A percentile compares a stretch with the other conserved stretches of the same genome.
Conservation (phyloP, 2,329 filamentous ascomycete species). For the Aspergillus sp. region DNA sequence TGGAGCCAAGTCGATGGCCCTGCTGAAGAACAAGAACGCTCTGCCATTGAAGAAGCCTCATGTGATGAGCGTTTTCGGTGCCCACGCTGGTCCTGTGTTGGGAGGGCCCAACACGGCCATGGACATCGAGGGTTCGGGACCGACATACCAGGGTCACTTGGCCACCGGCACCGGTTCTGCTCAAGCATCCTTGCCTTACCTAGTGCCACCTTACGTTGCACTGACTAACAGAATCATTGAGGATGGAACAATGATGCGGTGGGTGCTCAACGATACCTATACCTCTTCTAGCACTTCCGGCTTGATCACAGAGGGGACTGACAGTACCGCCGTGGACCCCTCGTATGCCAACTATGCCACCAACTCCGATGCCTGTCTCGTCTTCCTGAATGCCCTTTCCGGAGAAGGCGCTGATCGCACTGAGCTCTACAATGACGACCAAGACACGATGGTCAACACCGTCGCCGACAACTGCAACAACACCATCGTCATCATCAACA, state of each 20-base stretch:
- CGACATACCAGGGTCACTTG: constrained; percentile 18
- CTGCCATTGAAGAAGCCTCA: constrained; percentile 44
- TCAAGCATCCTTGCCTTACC: constrained; percentile 19
- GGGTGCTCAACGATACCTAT: constrained; percentile 23
- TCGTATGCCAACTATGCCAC: constrained; percentile 62
- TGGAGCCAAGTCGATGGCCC: constrained; percentile 61
- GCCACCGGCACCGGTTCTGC: constrained; percentile 19
- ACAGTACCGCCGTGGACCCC: constrained; percentile 1
- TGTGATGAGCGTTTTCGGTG: constrained; percentile 12
- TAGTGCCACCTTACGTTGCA: constrained; percentile 19
- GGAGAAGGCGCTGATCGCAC: constrained; percentile 40
- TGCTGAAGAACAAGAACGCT: constrained; percentile 52
- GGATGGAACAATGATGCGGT: constrained; percentile 23
- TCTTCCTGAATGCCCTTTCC: constrained; percentile 59
- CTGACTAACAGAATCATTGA: constrained; percentile 15
- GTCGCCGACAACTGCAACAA: constrained; percentile 62
- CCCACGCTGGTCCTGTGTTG: not conserved
- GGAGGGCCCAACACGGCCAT: not conserved
- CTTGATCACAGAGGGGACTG: constrained; percentile 1
- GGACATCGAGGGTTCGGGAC: constrained; percentile 12
- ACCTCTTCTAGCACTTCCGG: constrained; percentile 8
- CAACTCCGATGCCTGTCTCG: constrained; percentile 40
- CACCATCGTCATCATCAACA: constrained; percentile 66
- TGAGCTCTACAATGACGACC: constrained; percentile 38
- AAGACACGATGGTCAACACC: constrained; percentile 56